Evolutionary conservation across 176 grass and related monocot genomes (phyloP), one percentile per base, ranked within the genome.

Genomic region (Juncus inflexus): DNA sequence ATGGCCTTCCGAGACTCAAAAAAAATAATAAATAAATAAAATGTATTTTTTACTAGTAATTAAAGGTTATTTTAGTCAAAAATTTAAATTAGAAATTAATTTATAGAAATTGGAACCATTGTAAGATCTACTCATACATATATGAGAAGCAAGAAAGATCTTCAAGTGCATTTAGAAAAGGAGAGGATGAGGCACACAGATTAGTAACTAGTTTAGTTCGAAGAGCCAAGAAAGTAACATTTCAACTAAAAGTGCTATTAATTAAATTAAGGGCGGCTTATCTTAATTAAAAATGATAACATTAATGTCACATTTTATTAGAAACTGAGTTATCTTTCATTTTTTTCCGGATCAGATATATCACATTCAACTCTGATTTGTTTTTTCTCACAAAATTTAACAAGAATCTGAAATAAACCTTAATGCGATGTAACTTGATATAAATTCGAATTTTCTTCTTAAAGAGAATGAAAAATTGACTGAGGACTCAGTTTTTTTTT

Each of bases 201-300:
- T 37, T n/a, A 52, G 12, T 37, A 40, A 28, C 42, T 49, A 43
- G 11, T 65, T 55, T 12, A 15, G 65, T 6, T 8, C 47, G 1
- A 55, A 52, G 66, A 37, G 50, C 39, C 66, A 69, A 4, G 66
- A 55, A 69, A 69, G 50, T 37, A 55, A 69, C 66, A 55, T 69
- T 9, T 11, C 40, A 69, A 69, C 66, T 52, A 69, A 55, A 55
- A 69, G 66, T 69, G 50, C 7, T 55, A 15, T 35, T 66, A 3
- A 5, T 69, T 13, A 39, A 37, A 67, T 9, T 35, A 51, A 51
- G 19, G 19, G 41, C 7, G 42, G 12, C 47, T 49, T 65, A 65
- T 65, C 16, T 50, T 35, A 65, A 49, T 65, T 35, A 5, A 9
- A 28, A 28, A 28, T 28, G 7, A 37, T 61, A 49, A 69, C 40